phyloP scores from a whole-genome alignment of 805 yeast genomes.

The Yamadazyma insecticola region DNA sequence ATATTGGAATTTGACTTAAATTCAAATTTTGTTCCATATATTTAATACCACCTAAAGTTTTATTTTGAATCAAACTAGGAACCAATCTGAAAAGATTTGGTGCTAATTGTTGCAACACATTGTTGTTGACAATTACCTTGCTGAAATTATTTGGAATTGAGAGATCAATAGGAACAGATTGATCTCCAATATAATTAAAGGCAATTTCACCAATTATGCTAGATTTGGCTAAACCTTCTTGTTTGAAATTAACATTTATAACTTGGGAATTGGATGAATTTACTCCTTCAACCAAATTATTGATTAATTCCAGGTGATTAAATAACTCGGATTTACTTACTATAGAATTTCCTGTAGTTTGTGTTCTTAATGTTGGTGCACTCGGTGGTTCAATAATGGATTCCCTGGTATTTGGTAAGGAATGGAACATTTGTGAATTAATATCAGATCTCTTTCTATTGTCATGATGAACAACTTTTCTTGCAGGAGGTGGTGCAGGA shows the following conservation, averaged over 20 bases:
- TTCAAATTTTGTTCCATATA: slow-evolving; percentile 44
- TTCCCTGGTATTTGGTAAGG: slow-evolving; percentile 38
- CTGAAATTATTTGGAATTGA: slow-evolving; percentile 46
- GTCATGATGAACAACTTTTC: slow-evolving; percentile 41
- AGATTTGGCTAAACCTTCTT: slow-evolving; percentile 56
- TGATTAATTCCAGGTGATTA: slow-evolving; percentile 9
- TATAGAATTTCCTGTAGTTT: slow-evolving; percentile 37
- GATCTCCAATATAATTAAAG: slow-evolving; percentile 47
- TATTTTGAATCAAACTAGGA: slow-evolving; percentile 50
- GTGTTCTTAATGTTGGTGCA: slow-evolving; percentile 12
- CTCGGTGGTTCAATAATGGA: slow-evolving; percentile 17
- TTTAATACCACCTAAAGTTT: slow-evolving; percentile 77
- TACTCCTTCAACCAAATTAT: slow-evolving; percentile 54
- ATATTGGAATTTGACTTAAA: slow-evolving; percentile 52
- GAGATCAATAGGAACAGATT: slow-evolving; percentile 24
- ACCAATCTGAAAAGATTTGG: slow-evolving; percentile 36
- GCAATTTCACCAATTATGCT: slow-evolving; percentile 85
- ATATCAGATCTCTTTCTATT: slow-evolving; percentile 11
- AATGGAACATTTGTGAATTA: slow-evolving; percentile 44
- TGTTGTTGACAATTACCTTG: slow-evolving; percentile 40
- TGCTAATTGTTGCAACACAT: slow-evolving; percentile 24
- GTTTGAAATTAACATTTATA: slow-evolving; percentile 66
- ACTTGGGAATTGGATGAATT: slow-evolving; percentile 86
- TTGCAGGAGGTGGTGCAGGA: slow-evolving; percentile 57
- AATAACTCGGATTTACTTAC: slow-evolving; percentile 18